phyloP scores from a whole-genome alignment of 257 asterid species.

The Sherardia arvensis region DNA sequence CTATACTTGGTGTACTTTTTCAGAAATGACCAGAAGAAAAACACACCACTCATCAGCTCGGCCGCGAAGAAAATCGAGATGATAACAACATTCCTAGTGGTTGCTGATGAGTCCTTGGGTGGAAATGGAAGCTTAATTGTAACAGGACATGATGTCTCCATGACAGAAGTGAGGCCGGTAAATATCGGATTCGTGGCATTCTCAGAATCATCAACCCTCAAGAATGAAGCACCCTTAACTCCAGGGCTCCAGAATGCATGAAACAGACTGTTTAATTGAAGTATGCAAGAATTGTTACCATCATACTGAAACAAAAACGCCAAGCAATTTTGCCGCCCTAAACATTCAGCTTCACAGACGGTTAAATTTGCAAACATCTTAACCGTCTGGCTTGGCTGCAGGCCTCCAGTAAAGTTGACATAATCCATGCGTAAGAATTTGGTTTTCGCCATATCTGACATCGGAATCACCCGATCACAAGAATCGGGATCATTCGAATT shows the following conservation, averaged over 20 bases:
- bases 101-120: conserved; percentile 42
- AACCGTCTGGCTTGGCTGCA: conserved; percentile 38
- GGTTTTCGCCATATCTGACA: conserved; percentile 21
- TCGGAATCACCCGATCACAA: conserved; percentile 34
- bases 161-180: conserved; percentile 45
- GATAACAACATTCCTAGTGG: conserved; percentile 51
- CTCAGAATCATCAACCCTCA: conserved; percentile 59
- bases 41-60: conserved; percentile 67
- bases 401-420: conserved; percentile 54
- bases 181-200: conserved; percentile 27
- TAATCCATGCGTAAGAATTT: conserved; percentile 58
- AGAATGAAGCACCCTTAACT: conserved; percentile 35
- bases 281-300: conserved; percentile 51
- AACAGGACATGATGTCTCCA: conserved; percentile 65
- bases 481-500: conserved; percentile 17
- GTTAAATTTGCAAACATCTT: conserved; percentile 28
- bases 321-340: conserved; percentile 25
- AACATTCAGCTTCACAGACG: conserved; percentile 39
- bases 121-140: conserved; percentile 61
- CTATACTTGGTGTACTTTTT: conserved; percentile 72
- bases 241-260: conserved; percentile 66
- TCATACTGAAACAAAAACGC: conserved; percentile 64
- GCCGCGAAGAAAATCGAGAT: conserved; percentile 52
- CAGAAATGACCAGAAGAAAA: conserved; percentile 67
- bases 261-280: conserved; percentile 41